Conservation (phyloP, 1,139 yeast genomes). For the Maudiozyma humilis region DNA sequence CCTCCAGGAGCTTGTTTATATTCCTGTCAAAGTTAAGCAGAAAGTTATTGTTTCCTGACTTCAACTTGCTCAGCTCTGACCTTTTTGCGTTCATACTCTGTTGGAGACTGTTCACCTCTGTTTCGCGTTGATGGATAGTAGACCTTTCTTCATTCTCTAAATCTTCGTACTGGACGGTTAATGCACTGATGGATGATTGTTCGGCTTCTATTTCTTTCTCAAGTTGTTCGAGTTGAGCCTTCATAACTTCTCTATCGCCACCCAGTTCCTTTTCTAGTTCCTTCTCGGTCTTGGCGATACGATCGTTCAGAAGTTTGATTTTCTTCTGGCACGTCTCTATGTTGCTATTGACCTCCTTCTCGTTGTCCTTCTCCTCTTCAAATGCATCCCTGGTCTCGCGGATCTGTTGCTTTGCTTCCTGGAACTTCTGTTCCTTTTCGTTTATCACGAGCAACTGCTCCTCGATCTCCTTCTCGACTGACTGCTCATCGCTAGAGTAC, state of each 20-base stretch:
- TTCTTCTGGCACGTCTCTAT: slow-evolving; percentile 29
- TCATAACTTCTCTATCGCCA: slow-evolving; percentile 25
- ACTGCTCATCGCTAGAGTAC: slow-evolving; percentile 15
- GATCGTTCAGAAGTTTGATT: slow-evolving; percentile 33
- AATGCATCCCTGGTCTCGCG: slow-evolving; percentile 16
- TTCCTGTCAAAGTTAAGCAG: slow-evolving; percentile 41
- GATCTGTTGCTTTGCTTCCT: slow-evolving; percentile 22
- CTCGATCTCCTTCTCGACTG: slow-evolving; percentile 21
- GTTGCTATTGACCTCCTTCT: slow-evolving; percentile 28
- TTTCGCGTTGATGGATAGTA: slow-evolving; percentile 11
- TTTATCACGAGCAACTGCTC: slow-evolving; percentile 22
- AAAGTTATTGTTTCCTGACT: slow-evolving; percentile 21
- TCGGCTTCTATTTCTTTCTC: slow-evolving; percentile 15
- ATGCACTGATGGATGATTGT: slow-evolving; percentile 10
- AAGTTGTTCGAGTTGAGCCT: slow-evolving; percentile 12
- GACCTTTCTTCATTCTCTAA: slow-evolving; percentile 14
- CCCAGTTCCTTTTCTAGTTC: slow-evolving; percentile 26
- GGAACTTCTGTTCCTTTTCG: slow-evolving; percentile 20
- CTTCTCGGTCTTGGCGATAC: slow-evolving; percentile 36
- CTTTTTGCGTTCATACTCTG: slow-evolving; percentile 12
- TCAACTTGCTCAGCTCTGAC: slow-evolving; percentile 15
- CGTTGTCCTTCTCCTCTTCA: slow-evolving; percentile 22
- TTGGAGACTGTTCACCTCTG: slow-evolving; percentile 12
- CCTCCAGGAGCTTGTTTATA: slow-evolving; percentile 38
- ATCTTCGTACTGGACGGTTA: slow-evolving; percentile 17